Conservation (phyloP, 208 protist genomes). For the Trypanosoma congolense region DNA sequence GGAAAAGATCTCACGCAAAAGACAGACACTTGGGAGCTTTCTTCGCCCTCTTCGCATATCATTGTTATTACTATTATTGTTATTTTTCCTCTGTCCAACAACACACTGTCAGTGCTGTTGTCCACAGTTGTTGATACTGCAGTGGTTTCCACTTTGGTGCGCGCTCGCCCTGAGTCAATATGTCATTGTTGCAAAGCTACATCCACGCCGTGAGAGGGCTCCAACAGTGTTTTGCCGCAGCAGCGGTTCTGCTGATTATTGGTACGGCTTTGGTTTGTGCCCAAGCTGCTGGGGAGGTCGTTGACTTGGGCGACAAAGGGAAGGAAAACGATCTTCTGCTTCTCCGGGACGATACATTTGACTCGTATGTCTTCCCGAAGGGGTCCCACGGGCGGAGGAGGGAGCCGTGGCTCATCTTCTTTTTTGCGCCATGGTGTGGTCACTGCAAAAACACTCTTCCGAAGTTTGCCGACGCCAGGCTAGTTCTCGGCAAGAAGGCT, state of each 20-base stretch:
- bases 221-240: background rate
- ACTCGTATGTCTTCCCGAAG: slow-evolving; percentile 55
- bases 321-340: slow-evolving; percentile 34
- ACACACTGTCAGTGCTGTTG: too few relatives aligned
- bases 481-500: slow-evolving; percentile 24
- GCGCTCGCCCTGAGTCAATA: too few relatives aligned
- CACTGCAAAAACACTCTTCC: slow-evolving; percentile 76
- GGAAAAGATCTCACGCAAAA: too few relatives aligned
- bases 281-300: slow-evolving; percentile 1
- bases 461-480: slow-evolving; percentile 63
- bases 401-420: slow-evolving; percentile 66
- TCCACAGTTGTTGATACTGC: too few relatives aligned
- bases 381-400: background rate
- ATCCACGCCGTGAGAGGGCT: too few relatives aligned
- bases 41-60: too few relatives aligned
- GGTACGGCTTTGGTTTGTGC: background rate
- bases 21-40: too few relatives aligned
- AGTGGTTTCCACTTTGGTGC: too few relatives aligned
- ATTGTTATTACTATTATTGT: too few relatives aligned
- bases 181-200: too few relatives aligned
- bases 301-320: background rate
- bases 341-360: slow-evolving; percentile 41
- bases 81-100: too few relatives aligned
- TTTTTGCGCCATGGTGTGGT: slow-evolving; percentile 79
- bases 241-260: background rate